Conservation (phyloP, 257 asterid genomes). For the Solanum virginianum region DNA sequence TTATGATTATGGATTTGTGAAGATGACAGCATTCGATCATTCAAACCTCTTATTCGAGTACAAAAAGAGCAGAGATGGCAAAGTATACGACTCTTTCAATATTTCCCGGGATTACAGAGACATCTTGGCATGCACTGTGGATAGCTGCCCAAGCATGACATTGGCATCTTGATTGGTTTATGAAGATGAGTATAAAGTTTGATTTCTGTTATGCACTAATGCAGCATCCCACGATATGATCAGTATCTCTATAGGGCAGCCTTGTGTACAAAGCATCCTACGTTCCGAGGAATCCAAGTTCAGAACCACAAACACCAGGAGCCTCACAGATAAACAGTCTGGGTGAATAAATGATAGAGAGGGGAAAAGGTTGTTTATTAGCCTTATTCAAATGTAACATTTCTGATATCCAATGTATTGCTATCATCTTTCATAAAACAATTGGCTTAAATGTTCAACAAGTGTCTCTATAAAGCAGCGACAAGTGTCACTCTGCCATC, state of each 20-base stretch:
- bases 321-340: not conserved
- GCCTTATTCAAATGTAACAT: not conserved
- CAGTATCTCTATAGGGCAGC: not conserved
- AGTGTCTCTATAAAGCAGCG: not conserved
- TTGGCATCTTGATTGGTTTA: constrained; percentile 38
- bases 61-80: constrained; percentile 76
- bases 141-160: constrained; percentile 73
- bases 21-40: constrained; percentile 68
- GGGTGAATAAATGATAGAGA: not conserved
- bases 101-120: constrained; percentile 80
- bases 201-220: not conserved
- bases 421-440: not conserved
- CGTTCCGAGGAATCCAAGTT: not conserved
- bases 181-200: not conserved
- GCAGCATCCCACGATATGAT: not conserved
- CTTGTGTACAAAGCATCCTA: not conserved
- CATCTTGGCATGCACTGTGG: constrained; percentile 69
- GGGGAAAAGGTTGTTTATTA: not conserved
- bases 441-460: not conserved
- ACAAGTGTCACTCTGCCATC: not conserved
- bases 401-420: not conserved
- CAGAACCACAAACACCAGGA: not conserved
- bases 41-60: constrained; percentile 79
- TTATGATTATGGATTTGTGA: constrained; percentile 66
- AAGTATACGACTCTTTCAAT: constrained; percentile 75